Base-by-base conservation (phyloP, 495 filamentous ascomycete genomes). In the Penicillium pulvis region DNA sequence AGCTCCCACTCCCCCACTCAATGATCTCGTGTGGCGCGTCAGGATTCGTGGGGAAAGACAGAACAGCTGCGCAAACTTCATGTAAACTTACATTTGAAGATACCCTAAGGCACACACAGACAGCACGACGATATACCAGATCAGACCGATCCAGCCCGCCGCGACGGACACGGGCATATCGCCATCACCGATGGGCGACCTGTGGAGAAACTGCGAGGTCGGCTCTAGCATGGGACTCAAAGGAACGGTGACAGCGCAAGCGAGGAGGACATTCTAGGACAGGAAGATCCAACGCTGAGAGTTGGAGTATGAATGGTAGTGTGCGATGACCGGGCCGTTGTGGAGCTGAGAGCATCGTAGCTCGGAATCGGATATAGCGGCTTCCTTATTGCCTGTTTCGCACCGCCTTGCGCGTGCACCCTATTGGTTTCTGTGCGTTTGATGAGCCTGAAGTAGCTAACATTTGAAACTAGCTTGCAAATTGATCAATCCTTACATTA, bases 91-190 rank as follows among this genome's bases (percentile, higher is more conserved):
- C 86, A 89, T 78, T 68, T 87, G 83, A 45, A 73, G 72, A 64
- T 83, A 81, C 16, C 86, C 86, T 60, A 88, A 69, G 23, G 72
- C 70, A 65, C 83, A 85, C 42, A 89, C 83, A 26, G 68, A 53
- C 58, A 80, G 69, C 53, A 89, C 80, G 33, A 71, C 65, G 42
- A 76, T 54, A 60, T 83, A 88, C 86, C 86, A 89, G 66, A 82
- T 70, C 61, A 89, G 66, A 60, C 78, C 82, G 51, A 75, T 68
- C 75, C 79, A 79, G 48, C 80, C 81, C 57, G 72, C 63, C 48
- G 60, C 70, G 51, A 73, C 62, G 55, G 64, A 63, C 63, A 66
- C 64, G 45, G 68, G 64, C 54, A 72, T 58, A 26, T 64, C 65
- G 71, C 72, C 75, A 73, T 78, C 61, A 54, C 58, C 58, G 59